phyloP scores from a whole-genome alignment of 202 grass and related monocot species.

The Saccharum hybrid region DNA sequence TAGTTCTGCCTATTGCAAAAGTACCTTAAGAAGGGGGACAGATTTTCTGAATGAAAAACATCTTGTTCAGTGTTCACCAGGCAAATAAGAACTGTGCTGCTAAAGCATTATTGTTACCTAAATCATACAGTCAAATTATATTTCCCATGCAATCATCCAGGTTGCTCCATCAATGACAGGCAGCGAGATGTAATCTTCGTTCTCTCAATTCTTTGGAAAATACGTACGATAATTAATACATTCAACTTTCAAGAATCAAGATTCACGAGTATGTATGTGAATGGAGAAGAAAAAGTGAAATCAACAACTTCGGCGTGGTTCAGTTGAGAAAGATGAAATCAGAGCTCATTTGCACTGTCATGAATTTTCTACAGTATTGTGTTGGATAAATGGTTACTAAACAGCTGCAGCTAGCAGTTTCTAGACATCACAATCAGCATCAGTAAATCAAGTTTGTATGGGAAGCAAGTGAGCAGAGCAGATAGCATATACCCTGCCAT shows the following conservation, averaged over 20 bases:
- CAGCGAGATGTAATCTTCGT: too few relatives aligned
- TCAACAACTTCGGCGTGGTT: background rate
- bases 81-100: background rate
- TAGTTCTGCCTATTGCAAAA: too few relatives aligned
- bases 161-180: too few relatives aligned
- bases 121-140: background rate
- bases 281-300: background rate
- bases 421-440: background rate
- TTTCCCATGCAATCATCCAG: background rate
- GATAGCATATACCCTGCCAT: slow-evolving; percentile 52
- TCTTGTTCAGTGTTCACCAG: background rate
- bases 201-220: background rate
- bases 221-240: background rate
- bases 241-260: background rate
- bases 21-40: too few relatives aligned
- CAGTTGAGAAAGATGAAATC: background rate
- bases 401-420: background rate
- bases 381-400: background rate
- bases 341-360: background rate
- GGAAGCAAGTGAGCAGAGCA: slow-evolving; percentile 20
- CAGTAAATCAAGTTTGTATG: slow-evolving; percentile 15
- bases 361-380: background rate
- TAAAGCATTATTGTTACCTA: background rate
- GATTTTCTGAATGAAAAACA: background rate
- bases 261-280: background rate